Percentiles rank a stretch among this genome's conserved stretches.
Evolutionary conservation across 306 rosid genomes (phyloP).

Genomic region (Sophora flavescens): DNA sequence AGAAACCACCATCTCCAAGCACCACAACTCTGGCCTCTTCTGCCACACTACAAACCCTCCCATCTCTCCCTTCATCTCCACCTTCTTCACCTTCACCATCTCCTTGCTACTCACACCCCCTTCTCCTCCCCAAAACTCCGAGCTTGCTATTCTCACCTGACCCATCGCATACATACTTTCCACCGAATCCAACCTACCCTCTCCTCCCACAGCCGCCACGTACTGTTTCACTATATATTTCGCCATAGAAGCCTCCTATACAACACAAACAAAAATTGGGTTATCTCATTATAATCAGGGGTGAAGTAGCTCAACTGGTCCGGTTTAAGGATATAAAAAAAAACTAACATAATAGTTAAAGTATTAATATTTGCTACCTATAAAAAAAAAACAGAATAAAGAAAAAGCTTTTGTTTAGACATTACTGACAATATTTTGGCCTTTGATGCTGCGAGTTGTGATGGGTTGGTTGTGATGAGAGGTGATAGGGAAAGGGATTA

Average conservation of each 20-base stretch:
- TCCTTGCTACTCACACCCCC: conserved; percentile 47
- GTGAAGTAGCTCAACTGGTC: no score
- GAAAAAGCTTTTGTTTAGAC: neutral
- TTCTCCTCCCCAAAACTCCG: conserved; percentile 74
- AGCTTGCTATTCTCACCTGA: conserved; percentile 79
- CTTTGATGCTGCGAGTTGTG: conserved; percentile 60
- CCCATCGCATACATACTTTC: conserved; percentile 97
- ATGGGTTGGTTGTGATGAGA: conserved; percentile 61
- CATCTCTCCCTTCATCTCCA: conserved; percentile 61
- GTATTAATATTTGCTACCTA: no score
- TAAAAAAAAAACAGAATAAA: neutral
- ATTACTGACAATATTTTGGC: conserved; percentile 73
- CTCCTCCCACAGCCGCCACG: conserved; percentile 94
- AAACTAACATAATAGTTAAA: no score
- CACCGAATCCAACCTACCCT: conserved; percentile 60
- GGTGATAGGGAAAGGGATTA: conserved; percentile 72
- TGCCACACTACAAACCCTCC: conserved; percentile 99
- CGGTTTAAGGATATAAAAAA: no score
- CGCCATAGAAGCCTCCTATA: conserved; percentile 87
- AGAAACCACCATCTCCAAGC: conserved; percentile 82
- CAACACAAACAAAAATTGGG: neutral
- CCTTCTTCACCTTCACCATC: conserved; percentile 42
- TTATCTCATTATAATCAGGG: neutral
- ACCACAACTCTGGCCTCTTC: conserved; percentile 88
- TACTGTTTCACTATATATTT: conserved; percentile 91